Conservation (phyloP, 345 rosid genomes). For the Sisymbrium altissimum region DNA sequence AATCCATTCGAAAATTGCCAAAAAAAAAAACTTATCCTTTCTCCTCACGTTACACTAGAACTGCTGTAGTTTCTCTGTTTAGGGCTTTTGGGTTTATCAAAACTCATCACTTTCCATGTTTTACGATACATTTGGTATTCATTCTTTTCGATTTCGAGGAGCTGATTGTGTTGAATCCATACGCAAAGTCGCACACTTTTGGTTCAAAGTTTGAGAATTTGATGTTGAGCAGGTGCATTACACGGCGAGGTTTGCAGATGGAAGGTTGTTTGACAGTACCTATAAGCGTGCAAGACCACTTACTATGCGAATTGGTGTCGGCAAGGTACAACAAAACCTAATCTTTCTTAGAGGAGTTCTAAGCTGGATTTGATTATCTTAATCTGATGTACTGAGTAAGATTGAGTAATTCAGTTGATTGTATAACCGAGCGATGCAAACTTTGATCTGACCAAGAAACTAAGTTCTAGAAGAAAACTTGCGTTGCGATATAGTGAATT, state of each 20-base stretch:
- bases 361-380: not conserved
- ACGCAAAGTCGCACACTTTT: not conserved
- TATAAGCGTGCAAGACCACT: constrained; percentile 92
- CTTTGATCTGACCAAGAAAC: not conserved
- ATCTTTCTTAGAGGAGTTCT: not conserved
- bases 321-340: constrained; percentile 53
- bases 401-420: not conserved
- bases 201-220: constrained; percentile 7
- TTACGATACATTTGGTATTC: not conserved
- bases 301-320: constrained; percentile 89
- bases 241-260: constrained; percentile 91
- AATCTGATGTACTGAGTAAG: not conserved
- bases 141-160: not conserved
- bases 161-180: not conserved
- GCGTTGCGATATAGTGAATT: not conserved
- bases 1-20: not conserved
- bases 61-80: not conserved
- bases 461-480: not conserved
- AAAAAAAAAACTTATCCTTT: not conserved
- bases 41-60: not conserved
- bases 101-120: not conserved
- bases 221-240: constrained; percentile 57
- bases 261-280: constrained; percentile 86
- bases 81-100: not conserved
- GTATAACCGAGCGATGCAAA: not conserved